Evolutionary conservation across 148 eudicot genomes (phyloP), one percentile per base, ranked within the genome.

Genomic region (Nepenthes mirabilis): DNA sequence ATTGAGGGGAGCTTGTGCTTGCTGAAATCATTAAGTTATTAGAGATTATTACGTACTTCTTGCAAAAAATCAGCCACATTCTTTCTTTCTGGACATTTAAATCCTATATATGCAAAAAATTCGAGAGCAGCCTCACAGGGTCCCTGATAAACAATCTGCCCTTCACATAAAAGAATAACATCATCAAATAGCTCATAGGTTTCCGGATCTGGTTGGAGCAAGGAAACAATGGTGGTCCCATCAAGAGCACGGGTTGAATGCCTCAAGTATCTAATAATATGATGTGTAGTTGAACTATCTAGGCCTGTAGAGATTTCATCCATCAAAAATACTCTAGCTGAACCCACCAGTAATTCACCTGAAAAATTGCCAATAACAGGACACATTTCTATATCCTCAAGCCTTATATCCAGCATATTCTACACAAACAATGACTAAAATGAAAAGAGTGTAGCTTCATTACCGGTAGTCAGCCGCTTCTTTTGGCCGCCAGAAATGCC

Each of bases 401-500:
- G 37, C 33, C 60, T 50, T 43, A 33, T 36, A 14, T 23, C 23
- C 23, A 23, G 23, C 23, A 23, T 57, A 13, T 52, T 2, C 6
- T 52, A 23, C 1, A 55, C 9, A 55, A 55, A 37, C 2, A 36
- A 1, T 14, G 58, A 40, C 45, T 65, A 10, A 58, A 43, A 51
- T 53, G 34, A 56, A 56, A 68, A 40, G 33, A 57, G 47, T 52
- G 23, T 52, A 60, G 58, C 5, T 11, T 72, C 55, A 14, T 34
- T 80, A 89, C 97, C 97, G 2, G 97, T 84, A 32, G 97, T 84
- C 7, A 91, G 87, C 66, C 97, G 78, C 82, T 84, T 91, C 84
- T 87, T 91, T 79, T 91, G 97, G 60, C 97, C 97, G 43, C 97
- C 97, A 54, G 97, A 91, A 59, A 91, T 91, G 48, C 97, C 97